Percentiles rank a stretch among this genome's conserved stretches.
Conservation (phyloP, 2,329 filamentous ascomycete species). For the Pseudogymnoascus sp. region DNA sequence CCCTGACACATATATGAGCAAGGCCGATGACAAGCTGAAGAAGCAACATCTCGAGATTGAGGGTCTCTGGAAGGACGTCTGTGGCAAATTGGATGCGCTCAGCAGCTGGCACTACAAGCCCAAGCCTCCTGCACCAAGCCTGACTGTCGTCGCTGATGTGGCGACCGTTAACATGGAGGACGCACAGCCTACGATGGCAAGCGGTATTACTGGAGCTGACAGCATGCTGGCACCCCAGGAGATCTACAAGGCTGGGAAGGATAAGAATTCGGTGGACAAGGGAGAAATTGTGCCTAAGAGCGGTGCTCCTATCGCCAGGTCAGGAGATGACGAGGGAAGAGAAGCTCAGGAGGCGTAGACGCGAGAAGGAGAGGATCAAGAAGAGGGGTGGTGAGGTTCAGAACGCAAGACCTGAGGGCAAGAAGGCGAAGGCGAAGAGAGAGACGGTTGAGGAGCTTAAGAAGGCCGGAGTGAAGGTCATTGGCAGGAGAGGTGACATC, state of each 20-base stretch:
- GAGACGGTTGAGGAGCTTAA: constrained; percentile 52
- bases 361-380: constrained; percentile 78
- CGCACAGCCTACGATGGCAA: constrained; percentile 76
- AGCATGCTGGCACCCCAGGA: constrained; percentile 90
- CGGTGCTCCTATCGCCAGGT: constrained; percentile 68
- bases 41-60: constrained; percentile 80
- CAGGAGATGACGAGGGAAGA: constrained; percentile 88
- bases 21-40: constrained; percentile 72
- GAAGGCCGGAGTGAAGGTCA: constrained; percentile 84
- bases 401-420: constrained; percentile 45
- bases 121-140: constrained; percentile 70
- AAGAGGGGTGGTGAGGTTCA: constrained; percentile 53
- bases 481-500: constrained; percentile 82
- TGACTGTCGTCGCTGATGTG: constrained; percentile 84
- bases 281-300: constrained; percentile 72
- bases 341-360: constrained; percentile 66
- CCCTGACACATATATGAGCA: constrained; percentile 71
- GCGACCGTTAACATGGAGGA: constrained; percentile 95
- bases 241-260: constrained; percentile 75
- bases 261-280: constrained; percentile 46
- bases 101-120: constrained; percentile 95
- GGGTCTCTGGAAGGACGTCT: constrained; percentile 74
- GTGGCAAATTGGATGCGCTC: constrained; percentile 75
- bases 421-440: constrained; percentile 51
- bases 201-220: constrained; percentile 60